phyloP scores from a whole-genome alignment of 164 flowering plant genomes.

The Protea cynaroides region DNA sequence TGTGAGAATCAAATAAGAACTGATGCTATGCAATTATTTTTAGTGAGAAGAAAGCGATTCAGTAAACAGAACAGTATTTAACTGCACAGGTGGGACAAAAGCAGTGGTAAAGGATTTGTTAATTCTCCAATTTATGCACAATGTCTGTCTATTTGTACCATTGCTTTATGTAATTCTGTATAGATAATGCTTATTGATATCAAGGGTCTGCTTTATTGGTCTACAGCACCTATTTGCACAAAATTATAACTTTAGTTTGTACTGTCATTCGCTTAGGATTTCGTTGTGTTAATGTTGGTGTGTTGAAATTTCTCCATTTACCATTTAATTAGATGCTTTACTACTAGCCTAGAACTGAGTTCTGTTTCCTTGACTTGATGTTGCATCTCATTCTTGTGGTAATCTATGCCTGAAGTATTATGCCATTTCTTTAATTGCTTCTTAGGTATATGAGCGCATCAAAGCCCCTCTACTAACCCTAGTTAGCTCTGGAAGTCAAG shows the following conservation, averaged over 20 bases:
- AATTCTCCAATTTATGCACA: too few species aligned
- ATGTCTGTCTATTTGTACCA: too few species aligned
- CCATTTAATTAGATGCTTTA: neutral
- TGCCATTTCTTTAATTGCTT: neutral
- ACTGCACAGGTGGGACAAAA: too few species aligned
- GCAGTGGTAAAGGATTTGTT: too few species aligned
- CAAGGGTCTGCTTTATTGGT: neutral
- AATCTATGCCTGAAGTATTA: neutral
- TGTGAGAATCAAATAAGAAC: too few species aligned
- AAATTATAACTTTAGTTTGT: neutral
- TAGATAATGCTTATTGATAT: neutral
- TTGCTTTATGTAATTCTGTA: too few species aligned
- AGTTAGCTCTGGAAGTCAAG: conserved; percentile 95
- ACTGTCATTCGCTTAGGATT: neutral
- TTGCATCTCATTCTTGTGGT: neutral
- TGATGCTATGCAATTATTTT: too few species aligned
- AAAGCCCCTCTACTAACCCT: conserved; percentile 94
- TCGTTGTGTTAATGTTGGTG: neutral
- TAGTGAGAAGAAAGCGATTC: too few species aligned
- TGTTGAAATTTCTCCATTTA: neutral
- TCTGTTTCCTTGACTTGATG: neutral
- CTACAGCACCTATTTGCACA: neutral
- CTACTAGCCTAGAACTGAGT: neutral
- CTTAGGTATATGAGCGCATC: conserved; percentile 97
- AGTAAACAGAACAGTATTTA: too few species aligned